A percentile compares a stretch with the other conserved stretches of the same genome.
These are phyloP conservation scores for Phlyctochytrium planicorne DNA, from an alignment of 192 early-diverging fungal species.

Conservation along the genomic window DNA sequence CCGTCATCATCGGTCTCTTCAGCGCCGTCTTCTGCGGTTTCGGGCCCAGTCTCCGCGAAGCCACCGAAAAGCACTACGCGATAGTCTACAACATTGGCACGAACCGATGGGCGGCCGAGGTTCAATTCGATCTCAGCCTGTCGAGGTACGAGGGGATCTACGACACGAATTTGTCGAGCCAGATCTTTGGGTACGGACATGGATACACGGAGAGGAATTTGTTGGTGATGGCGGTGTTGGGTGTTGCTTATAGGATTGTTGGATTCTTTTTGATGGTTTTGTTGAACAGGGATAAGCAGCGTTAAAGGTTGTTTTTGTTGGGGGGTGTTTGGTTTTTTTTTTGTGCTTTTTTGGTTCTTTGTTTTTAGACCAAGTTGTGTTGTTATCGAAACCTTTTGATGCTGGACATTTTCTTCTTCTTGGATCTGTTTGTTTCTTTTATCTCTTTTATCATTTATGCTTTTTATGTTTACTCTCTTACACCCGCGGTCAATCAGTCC, in stretches of 20 bases:
- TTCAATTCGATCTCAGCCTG: no score
- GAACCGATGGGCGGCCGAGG: conserved; percentile 49
- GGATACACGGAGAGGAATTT: conserved; percentile 26
- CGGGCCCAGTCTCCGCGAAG: conserved; percentile 36
- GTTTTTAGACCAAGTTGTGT: no score
- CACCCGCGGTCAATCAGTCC: no score
- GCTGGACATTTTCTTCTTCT: no score
- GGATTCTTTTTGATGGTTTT: conserved; percentile 34
- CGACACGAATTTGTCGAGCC: conserved; percentile 17
- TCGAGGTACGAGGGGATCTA: conserved; percentile 25
- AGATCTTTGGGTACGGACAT: conserved; percentile 31
- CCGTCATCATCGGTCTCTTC: conserved; percentile 37
- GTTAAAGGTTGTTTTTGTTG: no score
- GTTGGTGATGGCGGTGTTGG: conserved; percentile 38
- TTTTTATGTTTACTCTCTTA: no score
- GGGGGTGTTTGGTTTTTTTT: no score
- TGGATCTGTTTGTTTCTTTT: no score
- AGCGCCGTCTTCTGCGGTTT: conserved; percentile 49
- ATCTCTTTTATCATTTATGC: no score
- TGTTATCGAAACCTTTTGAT: no score
- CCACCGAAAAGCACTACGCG: conserved; percentile 24
- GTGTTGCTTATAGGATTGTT: conserved; percentile 27
- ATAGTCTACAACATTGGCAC: conserved; percentile 30
- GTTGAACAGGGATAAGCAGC: conserved; percentile 45
- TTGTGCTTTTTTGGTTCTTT: no score